Base-by-base conservation (phyloP, 2,329 filamentous ascomycete genomes). In the Colletotrichum horii region DNA sequence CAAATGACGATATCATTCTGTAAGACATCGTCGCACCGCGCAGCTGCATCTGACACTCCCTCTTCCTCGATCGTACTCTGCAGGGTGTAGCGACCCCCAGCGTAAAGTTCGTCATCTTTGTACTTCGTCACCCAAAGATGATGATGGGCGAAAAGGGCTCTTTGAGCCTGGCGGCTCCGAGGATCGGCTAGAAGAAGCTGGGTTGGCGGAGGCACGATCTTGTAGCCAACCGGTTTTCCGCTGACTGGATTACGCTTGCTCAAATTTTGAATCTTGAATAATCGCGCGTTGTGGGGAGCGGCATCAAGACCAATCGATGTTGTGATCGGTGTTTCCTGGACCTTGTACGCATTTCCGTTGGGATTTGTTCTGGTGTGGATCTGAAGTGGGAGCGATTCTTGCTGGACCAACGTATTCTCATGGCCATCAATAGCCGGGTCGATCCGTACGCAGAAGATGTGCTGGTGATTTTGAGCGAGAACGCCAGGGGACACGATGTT, bases 1-100 rank as follows among this genome's bases (percentile, higher is more conserved):
- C 87, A 92, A 66, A 90, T 83, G 5, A 92, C 90, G 19, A 92
- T 84, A 79, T 92, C 90, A 5, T 87, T 86, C 76, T 92, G 89
- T 72, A 88, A 86, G 62, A 91, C 88, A 66, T 84, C 84, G 68
- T 91, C 89, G 71, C 88, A 58, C 8, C 68, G 28, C n/a, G 38
- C 68, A 19, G 60, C 68, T 30, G 58, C 38, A 30, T 64, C 61
- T 14, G 38, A 30, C 28, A 71, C 43, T 11, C 62, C 62, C 24
- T 58, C 58, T 36, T 36, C 16, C 30, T 64, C 61, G 6, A 56
- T 43, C 3, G 5, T 55, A 24, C 38, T 71, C 11, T 71, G 38
- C 14, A 65, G 4, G 8, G 60, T 66, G 38, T 56, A 71, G 16
- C 61, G 36, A 15, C 60, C 60, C 11, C 60, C 60, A 28, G 38